A percentile compares a stretch with the other conserved stretches of the same genome.
Conservation (phyloP, 2,329 filamentous ascomycete genomes). For the Fusarium albosuccineum region DNA sequence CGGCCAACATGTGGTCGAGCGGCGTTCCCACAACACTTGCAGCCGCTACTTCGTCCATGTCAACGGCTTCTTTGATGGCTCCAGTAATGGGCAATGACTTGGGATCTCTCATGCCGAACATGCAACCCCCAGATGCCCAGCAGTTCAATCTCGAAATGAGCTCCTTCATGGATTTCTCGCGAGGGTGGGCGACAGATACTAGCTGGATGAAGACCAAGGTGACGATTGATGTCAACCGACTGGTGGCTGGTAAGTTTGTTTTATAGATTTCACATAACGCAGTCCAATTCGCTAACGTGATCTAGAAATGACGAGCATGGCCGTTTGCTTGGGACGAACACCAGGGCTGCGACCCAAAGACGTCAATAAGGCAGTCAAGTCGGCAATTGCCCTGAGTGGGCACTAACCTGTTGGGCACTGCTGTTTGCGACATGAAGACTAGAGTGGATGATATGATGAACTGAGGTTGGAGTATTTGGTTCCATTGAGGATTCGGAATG, state of each 20-base stretch:
- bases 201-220: conserved; percentile 50
- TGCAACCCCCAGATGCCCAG: conserved; percentile 3
- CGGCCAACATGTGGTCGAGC: conserved; percentile 30
- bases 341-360: conserved; percentile 57
- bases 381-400: conserved; percentile 32
- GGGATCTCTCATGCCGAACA: conserved; percentile 16
- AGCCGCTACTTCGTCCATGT: conserved; percentile 21
- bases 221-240: conserved; percentile 51
- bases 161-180: conserved; percentile 29
- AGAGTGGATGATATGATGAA: background rate
- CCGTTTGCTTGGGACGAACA: conserved; percentile 56
- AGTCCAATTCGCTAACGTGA: conserved; percentile 6
- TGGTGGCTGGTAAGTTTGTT: conserved; percentile 51
- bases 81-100: conserved; percentile 22
- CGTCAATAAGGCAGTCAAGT: conserved; percentile 49
- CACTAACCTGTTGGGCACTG: background rate
- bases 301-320: conserved; percentile 52
- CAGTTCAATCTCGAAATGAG: conserved; percentile 23
- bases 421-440: background rate
- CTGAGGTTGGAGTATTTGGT: background rate
- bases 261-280: too few species aligned
- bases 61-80: conserved; percentile 14
- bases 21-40: conserved; percentile 22
- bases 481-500: background rate
- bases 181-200: conserved; percentile 31